These are phyloP conservation scores for Coprinopsis cinerea DNA, from an alignment of 768 basidiomycete species.

Conservation along the genomic window DNA sequence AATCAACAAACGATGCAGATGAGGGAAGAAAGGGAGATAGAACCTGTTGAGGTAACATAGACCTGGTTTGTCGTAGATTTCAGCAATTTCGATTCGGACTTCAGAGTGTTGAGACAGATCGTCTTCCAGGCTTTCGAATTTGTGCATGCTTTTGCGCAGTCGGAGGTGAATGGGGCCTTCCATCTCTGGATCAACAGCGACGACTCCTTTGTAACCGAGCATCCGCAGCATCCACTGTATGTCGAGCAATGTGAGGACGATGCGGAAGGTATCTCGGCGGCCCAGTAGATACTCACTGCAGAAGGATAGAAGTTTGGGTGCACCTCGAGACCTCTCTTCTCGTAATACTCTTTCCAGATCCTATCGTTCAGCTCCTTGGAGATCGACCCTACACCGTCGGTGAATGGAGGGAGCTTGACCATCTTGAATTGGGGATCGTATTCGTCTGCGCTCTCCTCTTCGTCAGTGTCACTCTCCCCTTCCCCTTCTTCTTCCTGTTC, in stretches of 20 bases:
- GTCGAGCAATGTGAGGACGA: not conserved
- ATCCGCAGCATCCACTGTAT: slow-evolving; percentile 73
- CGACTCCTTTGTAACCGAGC: slow-evolving; percentile 80
- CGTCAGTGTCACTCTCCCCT: not conserved
- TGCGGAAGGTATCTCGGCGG: not conserved
- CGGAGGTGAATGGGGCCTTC: slow-evolving; percentile 49
- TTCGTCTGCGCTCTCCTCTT: too few relatives aligned
- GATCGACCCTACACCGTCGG: slow-evolving; percentile 80
- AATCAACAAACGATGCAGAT: not conserved
- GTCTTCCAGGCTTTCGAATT: slow-evolving; percentile 52
- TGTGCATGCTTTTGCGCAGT: slow-evolving; percentile 66
- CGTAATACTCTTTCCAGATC: slow-evolving; percentile 54
- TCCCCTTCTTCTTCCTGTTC: not conserved
- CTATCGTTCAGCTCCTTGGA: slow-evolving; percentile 47
- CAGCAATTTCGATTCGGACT: slow-evolving; percentile 63
- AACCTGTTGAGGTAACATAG: slow-evolving; percentile 69
- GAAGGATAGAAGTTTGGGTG: slow-evolving; percentile 41
- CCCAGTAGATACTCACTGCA: slow-evolving; percentile 39
- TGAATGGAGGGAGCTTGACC: slow-evolving; percentile 54
- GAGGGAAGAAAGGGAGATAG: not conserved
- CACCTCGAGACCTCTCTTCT: slow-evolving; percentile 9
- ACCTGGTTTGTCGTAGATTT: slow-evolving; percentile 53
- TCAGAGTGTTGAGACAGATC: slow-evolving; percentile 26
- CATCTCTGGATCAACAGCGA: slow-evolving; percentile 56
- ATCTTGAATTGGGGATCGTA: too few relatives aligned